phyloP scores from a whole-genome alignment of 2,329 filamentous ascomycete species.

The Ceratocystis ficicola region DNA sequence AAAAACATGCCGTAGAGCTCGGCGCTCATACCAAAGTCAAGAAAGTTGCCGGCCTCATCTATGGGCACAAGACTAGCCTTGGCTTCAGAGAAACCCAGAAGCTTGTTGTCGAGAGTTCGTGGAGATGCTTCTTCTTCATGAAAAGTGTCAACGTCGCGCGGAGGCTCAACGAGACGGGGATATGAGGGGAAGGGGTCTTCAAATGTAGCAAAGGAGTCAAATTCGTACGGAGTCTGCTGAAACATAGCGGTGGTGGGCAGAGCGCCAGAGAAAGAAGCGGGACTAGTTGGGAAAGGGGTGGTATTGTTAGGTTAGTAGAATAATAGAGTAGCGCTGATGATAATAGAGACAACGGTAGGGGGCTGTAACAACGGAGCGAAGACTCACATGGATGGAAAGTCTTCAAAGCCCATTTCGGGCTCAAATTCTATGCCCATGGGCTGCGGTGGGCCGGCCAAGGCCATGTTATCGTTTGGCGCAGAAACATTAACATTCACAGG shows the following conservation, averaged over 20 bases:
- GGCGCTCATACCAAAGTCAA: constrained; percentile 55
- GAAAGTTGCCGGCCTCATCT: constrained; percentile 52
- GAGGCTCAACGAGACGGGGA: constrained; percentile 37
- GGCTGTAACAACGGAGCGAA: background rate
- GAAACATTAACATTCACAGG: background rate
- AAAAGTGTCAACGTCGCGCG: constrained; percentile 25
- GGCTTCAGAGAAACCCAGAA: constrained; percentile 60
- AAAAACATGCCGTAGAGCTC: constrained; percentile 85
- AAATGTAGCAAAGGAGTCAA: constrained; percentile 32
- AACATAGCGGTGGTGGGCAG: background rate
- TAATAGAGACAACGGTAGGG: background rate
- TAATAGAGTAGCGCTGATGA: background rate
- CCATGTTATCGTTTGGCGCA: constrained; percentile 3
- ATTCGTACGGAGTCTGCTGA: constrained; percentile 7
- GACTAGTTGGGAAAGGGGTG: background rate
- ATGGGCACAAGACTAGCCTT: constrained; percentile 49
- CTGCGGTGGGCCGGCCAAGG: background rate
- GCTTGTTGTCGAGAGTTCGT: constrained; percentile 52
- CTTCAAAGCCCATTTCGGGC: constrained; percentile 12
- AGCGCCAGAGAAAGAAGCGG: background rate
- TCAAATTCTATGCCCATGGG: constrained; percentile 12
- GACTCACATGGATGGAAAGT: constrained; percentile 15
- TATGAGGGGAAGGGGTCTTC: constrained; percentile 52
- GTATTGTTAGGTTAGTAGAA: background rate
- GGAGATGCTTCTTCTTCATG: constrained; percentile 37